Percentiles rank a stretch among this genome's conserved stretches.
phyloP scores from a whole-genome alignment of 495 filamentous ascomycete genomes.

The Neurospora sp. region DNA sequence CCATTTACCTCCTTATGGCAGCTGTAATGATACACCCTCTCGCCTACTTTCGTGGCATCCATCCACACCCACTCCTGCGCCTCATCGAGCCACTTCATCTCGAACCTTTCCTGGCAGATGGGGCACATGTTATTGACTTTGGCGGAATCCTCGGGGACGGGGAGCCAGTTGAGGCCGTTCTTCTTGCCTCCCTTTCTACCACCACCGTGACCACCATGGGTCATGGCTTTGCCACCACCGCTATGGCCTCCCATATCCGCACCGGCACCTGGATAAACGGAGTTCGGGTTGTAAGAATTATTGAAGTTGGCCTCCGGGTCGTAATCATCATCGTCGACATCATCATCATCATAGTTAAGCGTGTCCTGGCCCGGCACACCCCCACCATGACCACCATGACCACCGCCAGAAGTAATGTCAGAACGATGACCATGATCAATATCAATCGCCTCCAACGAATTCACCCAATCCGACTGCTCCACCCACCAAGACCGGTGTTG shows the following conservation, averaged over 20 bases:
- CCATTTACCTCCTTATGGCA: slow-evolving; percentile 67
- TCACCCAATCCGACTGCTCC: slow-evolving; percentile 90
- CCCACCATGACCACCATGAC: neutral
- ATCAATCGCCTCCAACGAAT: slow-evolving; percentile 65
- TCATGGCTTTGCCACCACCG: neutral
- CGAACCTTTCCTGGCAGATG: slow-evolving; percentile 92
- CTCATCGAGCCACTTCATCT: slow-evolving; percentile 79
- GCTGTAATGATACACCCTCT: slow-evolving; percentile 76
- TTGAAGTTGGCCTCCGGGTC: neutral
- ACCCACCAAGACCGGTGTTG: slow-evolving; percentile 91
- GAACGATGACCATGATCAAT: slow-evolving; percentile 31
- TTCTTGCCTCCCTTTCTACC: neutral
- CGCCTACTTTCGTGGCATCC: slow-evolving; percentile 72
- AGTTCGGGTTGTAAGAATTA: neutral
- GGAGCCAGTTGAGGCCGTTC: slow-evolving; percentile 47
- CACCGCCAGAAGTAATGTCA: neutral
- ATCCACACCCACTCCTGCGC: slow-evolving; percentile 96
- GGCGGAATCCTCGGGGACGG: slow-evolving; percentile 58
- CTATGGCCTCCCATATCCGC: neutral
- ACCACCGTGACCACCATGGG: neutral
- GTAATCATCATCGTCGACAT: neutral
- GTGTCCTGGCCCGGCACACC: neutral
- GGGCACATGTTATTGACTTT: slow-evolving; percentile 67
- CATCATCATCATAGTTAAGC: neutral
- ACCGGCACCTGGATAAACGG: neutral